Percentiles rank a stretch among this genome's conserved stretches.
phyloP scores from a whole-genome alignment of 257 asterid species.

The Leptodermis oblonga region DNA sequence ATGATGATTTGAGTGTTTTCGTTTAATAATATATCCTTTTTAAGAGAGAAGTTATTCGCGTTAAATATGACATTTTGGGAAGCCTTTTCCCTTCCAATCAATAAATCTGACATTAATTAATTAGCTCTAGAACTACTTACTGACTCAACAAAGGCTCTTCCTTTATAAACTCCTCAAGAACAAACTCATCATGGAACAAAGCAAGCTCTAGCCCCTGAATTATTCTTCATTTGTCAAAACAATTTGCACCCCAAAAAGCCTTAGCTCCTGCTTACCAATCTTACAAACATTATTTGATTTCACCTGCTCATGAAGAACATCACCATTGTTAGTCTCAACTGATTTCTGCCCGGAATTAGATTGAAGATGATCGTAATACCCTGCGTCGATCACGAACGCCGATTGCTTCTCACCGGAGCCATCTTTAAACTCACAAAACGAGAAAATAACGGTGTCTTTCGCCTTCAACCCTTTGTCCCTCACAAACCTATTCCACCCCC shows the following conservation, averaged over 20 bases:
- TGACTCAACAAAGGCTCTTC: too few relatives aligned
- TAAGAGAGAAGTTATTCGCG: too few relatives aligned
- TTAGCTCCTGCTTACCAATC: conserved; percentile 4
- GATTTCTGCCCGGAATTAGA: background rate
- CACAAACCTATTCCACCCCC: conserved; percentile 69
- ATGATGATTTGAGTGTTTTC: too few relatives aligned
- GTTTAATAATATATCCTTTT: too few relatives aligned
- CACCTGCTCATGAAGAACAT: background rate
- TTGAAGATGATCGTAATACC: background rate
- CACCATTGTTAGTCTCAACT: background rate
- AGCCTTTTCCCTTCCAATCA: too few relatives aligned
- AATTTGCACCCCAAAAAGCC: conserved; percentile 28
- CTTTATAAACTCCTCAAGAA: too few relatives aligned
- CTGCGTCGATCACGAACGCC: conserved; percentile 41
- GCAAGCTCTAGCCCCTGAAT: too few relatives aligned
- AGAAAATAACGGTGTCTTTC: conserved; percentile 46
- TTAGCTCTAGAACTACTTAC: too few relatives aligned
- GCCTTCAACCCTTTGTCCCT: conserved; percentile 43
- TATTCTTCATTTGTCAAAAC: background rate
- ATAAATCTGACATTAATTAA: too few relatives aligned
- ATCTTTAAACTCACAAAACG: conserved; percentile 35
- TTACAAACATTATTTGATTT: background rate
- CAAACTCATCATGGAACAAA: background rate
- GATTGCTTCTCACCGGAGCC: conserved; percentile 22
- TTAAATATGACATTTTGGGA: too few relatives aligned